Evolutionary conservation across 2,329 filamentous ascomycete genomes (phyloP), one percentile per base, ranked within the genome.

Genomic region (Paracamarosporium sp.): DNA sequence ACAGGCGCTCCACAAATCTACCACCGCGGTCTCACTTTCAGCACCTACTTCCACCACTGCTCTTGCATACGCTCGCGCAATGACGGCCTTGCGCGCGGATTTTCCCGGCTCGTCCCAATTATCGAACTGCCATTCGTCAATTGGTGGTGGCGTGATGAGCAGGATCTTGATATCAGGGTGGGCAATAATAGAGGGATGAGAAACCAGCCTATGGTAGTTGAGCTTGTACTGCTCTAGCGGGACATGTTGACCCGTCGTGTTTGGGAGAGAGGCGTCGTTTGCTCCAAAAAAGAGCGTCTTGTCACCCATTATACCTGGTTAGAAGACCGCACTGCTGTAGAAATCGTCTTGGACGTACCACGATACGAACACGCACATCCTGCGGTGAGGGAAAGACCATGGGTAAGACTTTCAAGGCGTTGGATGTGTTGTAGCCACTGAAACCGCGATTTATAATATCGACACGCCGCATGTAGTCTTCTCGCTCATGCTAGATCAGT

Each of bases 221-320:
- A 51, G 33, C n/a, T 46, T 38, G 46, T 51, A 60, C 0, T 38
- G 28, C 20, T 43, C 38, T 3, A 60, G 36, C 11, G 60, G 54
- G 8, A 57, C 41, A 22, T 59, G 56, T 33, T 60, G 60, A 25
- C 54, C 57, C 27, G 56, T 60, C 1, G 60, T 60, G 15, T 59
- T 28, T 13, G 56, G 51, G 11, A 60, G 31, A 9, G 47, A 57
- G 28, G 53, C 53, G 17, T 62, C 57, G 51, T 62, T 62, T 22
- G 60, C 53, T 17, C 57, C 56, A 22, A 62, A 60, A 43, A 62
- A 60, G 25, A 61, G 31, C 3, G 35, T 50, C 55, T 61, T 15
- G 6, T 8, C 35, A n/a, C n/a, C n/a, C n/a, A 38, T 43, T 7
- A 9, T 11, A 6, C 27, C 17, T 41, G 13, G n/a, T 35, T 25